phyloP scores from a whole-genome alignment of 2,329 filamentous ascomycete species.

The Cordyceps cateniannulata region DNA sequence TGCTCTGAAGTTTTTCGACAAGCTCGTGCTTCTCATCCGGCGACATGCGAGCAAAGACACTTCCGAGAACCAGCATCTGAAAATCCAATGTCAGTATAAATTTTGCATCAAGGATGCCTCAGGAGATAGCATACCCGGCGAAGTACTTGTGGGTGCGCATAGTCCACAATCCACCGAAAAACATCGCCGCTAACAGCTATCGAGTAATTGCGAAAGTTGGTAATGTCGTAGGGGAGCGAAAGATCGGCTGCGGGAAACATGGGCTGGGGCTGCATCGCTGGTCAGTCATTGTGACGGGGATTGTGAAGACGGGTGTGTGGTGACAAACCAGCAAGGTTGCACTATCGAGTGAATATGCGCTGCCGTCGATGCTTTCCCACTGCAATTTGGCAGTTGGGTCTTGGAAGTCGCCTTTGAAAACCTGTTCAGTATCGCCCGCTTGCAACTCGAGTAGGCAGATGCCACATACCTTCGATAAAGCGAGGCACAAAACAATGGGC shows the following conservation, averaged over 20 bases:
- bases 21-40: constrained; percentile 98
- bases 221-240: constrained; percentile 79
- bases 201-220: constrained; percentile 77
- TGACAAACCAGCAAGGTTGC: constrained; percentile 60
- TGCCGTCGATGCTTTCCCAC: constrained; percentile 96
- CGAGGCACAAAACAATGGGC: constrained; percentile 91
- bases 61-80: constrained; percentile 82
- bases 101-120: background rate
- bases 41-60: constrained; percentile 97
- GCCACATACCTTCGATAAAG: constrained; percentile 61
- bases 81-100: background rate
- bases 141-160: constrained; percentile 71
- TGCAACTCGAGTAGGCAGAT: background rate
- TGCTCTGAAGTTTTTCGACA: constrained; percentile 92
- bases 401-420: constrained; percentile 54
- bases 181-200: constrained; percentile 88
- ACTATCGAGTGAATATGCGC: constrained; percentile 68
- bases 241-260: constrained; percentile 66
- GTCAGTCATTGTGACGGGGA: background rate
- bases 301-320: background rate
- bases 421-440: background rate
- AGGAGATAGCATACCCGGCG: constrained; percentile 46
- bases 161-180: constrained; percentile 95
- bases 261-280: constrained; percentile 56
- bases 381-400: constrained; percentile 66